Conservation (phyloP, 768 basidiomycete genomes). For the Collybia sordida region DNA sequence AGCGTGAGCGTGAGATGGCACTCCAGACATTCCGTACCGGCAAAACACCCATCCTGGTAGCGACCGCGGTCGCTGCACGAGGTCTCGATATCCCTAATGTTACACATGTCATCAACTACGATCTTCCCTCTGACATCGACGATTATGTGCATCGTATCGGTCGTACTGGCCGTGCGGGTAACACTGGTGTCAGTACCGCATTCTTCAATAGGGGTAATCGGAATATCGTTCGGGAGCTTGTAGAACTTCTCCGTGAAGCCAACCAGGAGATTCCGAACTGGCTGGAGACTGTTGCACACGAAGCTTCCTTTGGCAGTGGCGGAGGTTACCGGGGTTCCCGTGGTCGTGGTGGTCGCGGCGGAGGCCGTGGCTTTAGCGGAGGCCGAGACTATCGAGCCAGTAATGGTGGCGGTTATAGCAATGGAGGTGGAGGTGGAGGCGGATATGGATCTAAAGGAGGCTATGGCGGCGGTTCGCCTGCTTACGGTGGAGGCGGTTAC, state of each 20-base stretch:
- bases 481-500: conserved; percentile 24
- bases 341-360: conserved; percentile 59
- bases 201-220: conserved; percentile 95
- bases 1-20: conserved; percentile 96
- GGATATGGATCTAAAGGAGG: conserved; percentile 25
- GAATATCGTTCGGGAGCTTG: conserved; percentile 86
- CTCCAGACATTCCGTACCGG: conserved; percentile 94
- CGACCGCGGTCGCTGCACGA: conserved; percentile 98
- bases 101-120: conserved; percentile 98
- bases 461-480: conserved; percentile 23
- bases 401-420: conserved; percentile 32
- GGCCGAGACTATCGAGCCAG: conserved; percentile 48
- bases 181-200: conserved; percentile 92
- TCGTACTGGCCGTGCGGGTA: conserved; percentile 98
- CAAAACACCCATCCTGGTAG: conserved; percentile 94
- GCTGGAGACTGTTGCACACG: conserved; percentile 85
- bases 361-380: conserved; percentile 45
- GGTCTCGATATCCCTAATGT: conserved; percentile 99
- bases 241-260: conserved; percentile 93
- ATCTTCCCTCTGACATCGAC: conserved; percentile 96
- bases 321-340: conserved; percentile 52
- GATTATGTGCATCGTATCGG: conserved; percentile 99
- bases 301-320: conserved; percentile 67
- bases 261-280: conserved; percentile 93
- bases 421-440: conserved; percentile 24